A percentile compares a stretch with the other conserved stretches of the same genome.
Conservation (phyloP, 495 filamentous ascomycete species). For the Chaetomidium leptoderma region DNA sequence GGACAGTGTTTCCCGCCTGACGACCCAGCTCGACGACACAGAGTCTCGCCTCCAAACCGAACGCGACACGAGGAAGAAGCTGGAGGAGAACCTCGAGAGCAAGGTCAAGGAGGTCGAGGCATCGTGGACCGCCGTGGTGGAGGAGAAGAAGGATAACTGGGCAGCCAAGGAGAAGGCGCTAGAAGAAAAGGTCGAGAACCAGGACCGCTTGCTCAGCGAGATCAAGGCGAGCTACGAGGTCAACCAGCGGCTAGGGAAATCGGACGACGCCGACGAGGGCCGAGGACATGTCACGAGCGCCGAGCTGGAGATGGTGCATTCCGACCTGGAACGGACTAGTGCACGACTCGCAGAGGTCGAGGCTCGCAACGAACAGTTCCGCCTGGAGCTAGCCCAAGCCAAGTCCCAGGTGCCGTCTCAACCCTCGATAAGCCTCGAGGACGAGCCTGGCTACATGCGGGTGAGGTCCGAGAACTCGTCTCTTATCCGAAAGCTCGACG, state of each 20-base stretch:
- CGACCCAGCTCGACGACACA: constrained; percentile 83
- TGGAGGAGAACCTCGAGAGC: constrained; percentile 71
- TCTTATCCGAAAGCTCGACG: constrained; percentile 80
- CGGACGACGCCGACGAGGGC: constrained; percentile 56
- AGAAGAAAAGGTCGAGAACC: constrained; percentile 90
- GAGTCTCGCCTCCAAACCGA: constrained; percentile 73
- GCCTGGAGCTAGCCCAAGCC: constrained; percentile 82
- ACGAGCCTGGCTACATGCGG: constrained; percentile 81
- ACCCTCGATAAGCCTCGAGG: constrained; percentile 58
- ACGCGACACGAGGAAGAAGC: constrained; percentile 60
- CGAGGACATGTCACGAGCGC: constrained; percentile 70
- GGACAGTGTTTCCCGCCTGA: constrained; percentile 71
- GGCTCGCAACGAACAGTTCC: constrained; percentile 88
- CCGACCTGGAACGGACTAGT: constrained; percentile 87
- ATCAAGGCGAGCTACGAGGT: constrained; percentile 97
- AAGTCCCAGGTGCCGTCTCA: constrained; percentile 68
- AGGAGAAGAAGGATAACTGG: constrained; percentile 96
- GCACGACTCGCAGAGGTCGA: constrained; percentile 85
- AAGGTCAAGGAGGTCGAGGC: constrained; percentile 81
- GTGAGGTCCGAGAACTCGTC: constrained; percentile 89
- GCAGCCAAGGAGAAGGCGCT: constrained; percentile 86
- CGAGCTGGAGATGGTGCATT: constrained; percentile 86
- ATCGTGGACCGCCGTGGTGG: constrained; percentile 87
- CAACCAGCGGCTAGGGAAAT: constrained; percentile 76
- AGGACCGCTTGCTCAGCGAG: constrained; percentile 87